phyloP scores from a whole-genome alignment of 371 early-diverging fungal genomes.

The Saksenaea oblongispora region DNA sequence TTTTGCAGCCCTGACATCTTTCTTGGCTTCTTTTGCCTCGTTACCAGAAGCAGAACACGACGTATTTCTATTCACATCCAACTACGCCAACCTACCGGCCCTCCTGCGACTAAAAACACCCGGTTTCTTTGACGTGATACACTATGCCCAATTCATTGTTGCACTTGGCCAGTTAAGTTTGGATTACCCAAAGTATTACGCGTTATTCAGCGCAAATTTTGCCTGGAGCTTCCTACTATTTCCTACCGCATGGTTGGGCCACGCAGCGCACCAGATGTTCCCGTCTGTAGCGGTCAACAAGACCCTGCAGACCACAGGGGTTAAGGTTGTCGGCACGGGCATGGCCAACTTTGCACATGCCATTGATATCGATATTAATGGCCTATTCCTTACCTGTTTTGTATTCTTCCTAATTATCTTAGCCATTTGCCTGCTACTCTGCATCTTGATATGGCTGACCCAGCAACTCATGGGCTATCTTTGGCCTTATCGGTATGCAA shows the following conservation, averaged over 20 bases:
- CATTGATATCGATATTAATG: slow-evolving; percentile 32
- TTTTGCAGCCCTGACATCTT: slow-evolving; percentile 35
- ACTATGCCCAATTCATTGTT: slow-evolving; percentile 58
- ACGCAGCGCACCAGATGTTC: not conserved
- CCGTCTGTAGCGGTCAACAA: too few species aligned
- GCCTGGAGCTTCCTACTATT: slow-evolving; percentile 57
- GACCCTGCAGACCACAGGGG: not conserved
- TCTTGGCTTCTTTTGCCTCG: slow-evolving; percentile 38
- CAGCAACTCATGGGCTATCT: slow-evolving; percentile 7
- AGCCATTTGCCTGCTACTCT: slow-evolving; percentile 18
- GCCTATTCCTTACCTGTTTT: slow-evolving; percentile 33
- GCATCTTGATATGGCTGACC: slow-evolving; percentile 9
- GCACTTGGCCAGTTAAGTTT: slow-evolving; percentile 50
- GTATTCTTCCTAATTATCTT: slow-evolving; percentile 31
- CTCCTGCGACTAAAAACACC: slow-evolving; percentile 53
- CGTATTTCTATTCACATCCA: slow-evolving; percentile 50
- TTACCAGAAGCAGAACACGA: slow-evolving; percentile 46
- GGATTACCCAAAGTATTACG: slow-evolving; percentile 54
- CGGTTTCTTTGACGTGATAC: slow-evolving; percentile 56
- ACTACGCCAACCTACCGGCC: slow-evolving; percentile 53
- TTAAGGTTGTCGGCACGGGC: slow-evolving; percentile 25
- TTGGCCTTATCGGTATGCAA: slow-evolving; percentile 11
- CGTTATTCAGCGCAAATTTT: slow-evolving; percentile 55
- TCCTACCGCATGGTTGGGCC: slow-evolving; percentile 19
- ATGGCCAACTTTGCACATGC: slow-evolving; percentile 43